Evolutionary conservation across 352 stramenopile species (phyloP).

Genomic region (Phytophthora sp.): DNA sequence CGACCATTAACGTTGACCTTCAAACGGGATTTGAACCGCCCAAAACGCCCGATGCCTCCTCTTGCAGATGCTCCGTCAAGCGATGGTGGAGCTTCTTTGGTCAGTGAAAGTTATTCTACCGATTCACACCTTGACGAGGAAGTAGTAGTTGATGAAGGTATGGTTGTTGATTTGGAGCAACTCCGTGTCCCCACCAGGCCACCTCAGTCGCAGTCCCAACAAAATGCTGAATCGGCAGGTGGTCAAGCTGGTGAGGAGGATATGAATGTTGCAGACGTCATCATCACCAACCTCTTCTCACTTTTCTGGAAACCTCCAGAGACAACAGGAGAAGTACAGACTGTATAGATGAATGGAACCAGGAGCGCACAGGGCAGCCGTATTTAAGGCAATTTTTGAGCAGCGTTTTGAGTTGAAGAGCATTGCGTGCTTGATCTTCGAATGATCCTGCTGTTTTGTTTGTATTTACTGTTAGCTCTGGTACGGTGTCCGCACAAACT

Average conservation of each 20-base stretch:
- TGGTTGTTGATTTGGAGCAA: conserved; percentile 26
- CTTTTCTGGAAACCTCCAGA: conserved; percentile 78
- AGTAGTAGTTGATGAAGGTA: conserved; percentile 49
- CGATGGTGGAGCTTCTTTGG: conserved; percentile 3
- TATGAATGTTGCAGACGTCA: conserved; percentile 72
- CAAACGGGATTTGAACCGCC: conserved; percentile 42
- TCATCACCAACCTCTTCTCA: conserved; percentile 88
- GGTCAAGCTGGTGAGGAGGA: conserved; percentile 37
- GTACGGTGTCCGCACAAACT: too few species aligned
- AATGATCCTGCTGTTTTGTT: background rate
- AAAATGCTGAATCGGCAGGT: background rate
- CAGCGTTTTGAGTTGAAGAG: background rate
- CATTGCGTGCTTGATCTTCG: too few species aligned
- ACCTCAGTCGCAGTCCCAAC: background rate
- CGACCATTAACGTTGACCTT: conserved; percentile 84
- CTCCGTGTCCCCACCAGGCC: conserved; percentile 16
- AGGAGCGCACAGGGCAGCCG: background rate
- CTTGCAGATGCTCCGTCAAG: conserved; percentile 1
- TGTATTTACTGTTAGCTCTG: background rate
- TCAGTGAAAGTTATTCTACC: conserved; percentile 3
- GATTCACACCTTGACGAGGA: conserved; percentile 60
- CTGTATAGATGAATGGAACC: conserved; percentile 34
- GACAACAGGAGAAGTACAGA: conserved; percentile 38
- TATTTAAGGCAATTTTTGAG: conserved; percentile 20
- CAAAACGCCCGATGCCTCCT: background rate